Percentiles rank a stretch among this genome's conserved stretches.
phyloP scores from a whole-genome alignment of 1,284 basidiomycete species.

The Athelia sp. region DNA sequence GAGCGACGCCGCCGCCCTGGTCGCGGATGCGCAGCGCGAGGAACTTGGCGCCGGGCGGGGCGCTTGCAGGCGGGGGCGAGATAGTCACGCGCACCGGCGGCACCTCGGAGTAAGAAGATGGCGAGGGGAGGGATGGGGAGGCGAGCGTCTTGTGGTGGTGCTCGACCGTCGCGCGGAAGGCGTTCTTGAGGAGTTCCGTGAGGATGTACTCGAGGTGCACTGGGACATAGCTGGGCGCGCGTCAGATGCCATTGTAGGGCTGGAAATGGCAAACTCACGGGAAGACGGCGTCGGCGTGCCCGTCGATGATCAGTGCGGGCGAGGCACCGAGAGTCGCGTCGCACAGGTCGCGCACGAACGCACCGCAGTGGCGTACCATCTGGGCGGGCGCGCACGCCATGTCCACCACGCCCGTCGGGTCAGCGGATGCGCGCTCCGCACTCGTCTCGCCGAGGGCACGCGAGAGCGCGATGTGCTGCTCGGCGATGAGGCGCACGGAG shows the following conservation, averaged over 20 bases:
- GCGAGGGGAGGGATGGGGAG: no score
- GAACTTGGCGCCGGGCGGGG: slow-evolving; percentile 36
- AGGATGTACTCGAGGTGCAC: slow-evolving; percentile 88
- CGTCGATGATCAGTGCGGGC: slow-evolving; percentile 67
- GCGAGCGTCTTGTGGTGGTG: slow-evolving; percentile 47
- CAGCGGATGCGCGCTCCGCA: slow-evolving; percentile 27
- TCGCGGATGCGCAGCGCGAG: slow-evolving; percentile 81
- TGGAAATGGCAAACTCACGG: slow-evolving; percentile 45
- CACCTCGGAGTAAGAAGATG: slow-evolving; percentile 31
- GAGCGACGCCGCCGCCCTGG: slow-evolving; percentile 80
- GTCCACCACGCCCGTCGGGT: slow-evolving; percentile 60
- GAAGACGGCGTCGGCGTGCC: slow-evolving; percentile 66
- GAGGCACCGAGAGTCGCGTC: slow-evolving; percentile 79
- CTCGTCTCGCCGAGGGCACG: no score
- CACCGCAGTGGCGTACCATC: slow-evolving; percentile 72
- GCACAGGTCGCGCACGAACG: slow-evolving; percentile 78
- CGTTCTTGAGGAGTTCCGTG: slow-evolving; percentile 84
- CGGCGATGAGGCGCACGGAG: slow-evolving; percentile 85
- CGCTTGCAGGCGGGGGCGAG: slow-evolving; percentile 47
- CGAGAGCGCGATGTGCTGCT: slow-evolving; percentile 86
- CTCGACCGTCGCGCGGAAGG: slow-evolving; percentile 88
- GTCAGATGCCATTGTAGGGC: slow-evolving; percentile 14
- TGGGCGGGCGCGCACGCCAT: slow-evolving; percentile 61
- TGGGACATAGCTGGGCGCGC: slow-evolving; percentile 77
- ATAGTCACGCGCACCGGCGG: slow-evolving; percentile 74